Evolutionary conservation across 1,139 yeast species (phyloP).

Genomic region (Yamadazyma taylorii): DNA sequence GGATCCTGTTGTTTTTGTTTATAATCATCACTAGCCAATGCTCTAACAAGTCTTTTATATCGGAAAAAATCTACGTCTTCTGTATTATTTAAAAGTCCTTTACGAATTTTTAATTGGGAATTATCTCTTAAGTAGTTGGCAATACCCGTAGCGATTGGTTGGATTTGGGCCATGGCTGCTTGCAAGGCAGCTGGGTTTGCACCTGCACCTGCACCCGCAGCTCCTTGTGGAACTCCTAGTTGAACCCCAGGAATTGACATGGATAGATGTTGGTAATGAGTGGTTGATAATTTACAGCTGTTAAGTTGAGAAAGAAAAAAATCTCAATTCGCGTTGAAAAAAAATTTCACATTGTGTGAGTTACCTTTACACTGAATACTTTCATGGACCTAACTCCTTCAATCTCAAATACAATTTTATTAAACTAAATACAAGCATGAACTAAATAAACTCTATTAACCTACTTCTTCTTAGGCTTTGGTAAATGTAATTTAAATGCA

Average conservation of each 20-base stretch:
- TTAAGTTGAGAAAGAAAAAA: too few relatives aligned
- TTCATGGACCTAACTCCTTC: too few relatives aligned
- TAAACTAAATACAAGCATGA: background rate
- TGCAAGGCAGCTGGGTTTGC: slow-evolving; percentile 15
- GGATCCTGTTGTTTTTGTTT: slow-evolving; percentile 55
- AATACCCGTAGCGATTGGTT: slow-evolving; percentile 44
- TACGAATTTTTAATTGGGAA: slow-evolving; percentile 68
- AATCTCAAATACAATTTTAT: background rate
- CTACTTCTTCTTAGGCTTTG: slow-evolving; percentile 7
- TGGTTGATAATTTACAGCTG: background rate
- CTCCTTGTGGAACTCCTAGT: slow-evolving; percentile 16
- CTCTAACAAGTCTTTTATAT: slow-evolving; percentile 79
- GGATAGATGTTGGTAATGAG: too few relatives aligned
- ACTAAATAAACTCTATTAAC: background rate
- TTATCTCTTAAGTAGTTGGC: slow-evolving; percentile 73
- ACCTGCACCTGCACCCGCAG: slow-evolving; percentile 2
- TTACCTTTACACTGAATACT: too few relatives aligned
- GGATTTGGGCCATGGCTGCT: slow-evolving; percentile 14
- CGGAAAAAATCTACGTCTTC: slow-evolving; percentile 79
- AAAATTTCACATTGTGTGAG: too few relatives aligned
- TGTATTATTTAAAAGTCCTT: slow-evolving; percentile 70
- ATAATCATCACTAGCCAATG: slow-evolving; percentile 74
- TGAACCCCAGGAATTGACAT: slow-evolving; percentile 20
- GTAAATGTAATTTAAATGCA: slow-evolving; percentile 12
- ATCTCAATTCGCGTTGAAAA: too few relatives aligned